Conservation (phyloP, 2,329 filamentous ascomycete species). For the Fonsecaea pedrosoi region DNA sequence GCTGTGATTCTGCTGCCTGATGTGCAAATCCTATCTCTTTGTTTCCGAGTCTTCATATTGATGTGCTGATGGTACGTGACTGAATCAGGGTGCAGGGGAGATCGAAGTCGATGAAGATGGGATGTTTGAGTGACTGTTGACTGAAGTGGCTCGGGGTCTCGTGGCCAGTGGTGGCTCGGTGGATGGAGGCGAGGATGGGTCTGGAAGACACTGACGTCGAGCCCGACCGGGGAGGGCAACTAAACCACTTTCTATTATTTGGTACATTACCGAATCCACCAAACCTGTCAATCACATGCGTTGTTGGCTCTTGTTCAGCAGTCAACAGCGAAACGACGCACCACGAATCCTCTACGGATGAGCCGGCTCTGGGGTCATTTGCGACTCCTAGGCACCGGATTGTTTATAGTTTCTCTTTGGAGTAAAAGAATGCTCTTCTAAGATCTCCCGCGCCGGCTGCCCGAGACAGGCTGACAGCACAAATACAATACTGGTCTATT, state of each 20-base stretch:
- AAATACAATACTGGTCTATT: constrained; percentile 5
- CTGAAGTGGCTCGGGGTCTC: constrained; percentile 15
- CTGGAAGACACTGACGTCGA: constrained; percentile 21
- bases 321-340: constrained; percentile 22
- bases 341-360: constrained; percentile 26
- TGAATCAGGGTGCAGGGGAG: constrained; percentile 16
- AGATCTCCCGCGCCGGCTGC: neutral
- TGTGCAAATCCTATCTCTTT: constrained; percentile 47
- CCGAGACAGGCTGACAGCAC: constrained; percentile 7
- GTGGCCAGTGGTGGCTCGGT: neutral
- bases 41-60: constrained; percentile 37
- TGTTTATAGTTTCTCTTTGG: constrained; percentile 8
- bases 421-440: constrained; percentile 3
- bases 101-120: constrained; percentile 11
- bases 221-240: constrained; percentile 15
- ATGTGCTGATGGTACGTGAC: neutral
- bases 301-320: constrained; percentile 8
- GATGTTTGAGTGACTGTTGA: constrained; percentile 18
- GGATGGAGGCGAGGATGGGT: neutral
- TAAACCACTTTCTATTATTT: neutral
- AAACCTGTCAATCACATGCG: constrained; percentile 29
- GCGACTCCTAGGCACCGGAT: neutral
- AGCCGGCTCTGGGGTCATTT: constrained; percentile 21
- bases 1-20: constrained; percentile 70
- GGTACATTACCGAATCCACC: neutral